Evolutionary conservation across 1,284 basidiomycete species (phyloP).

Genomic region (Pseudozyma flocculosa): DNA sequence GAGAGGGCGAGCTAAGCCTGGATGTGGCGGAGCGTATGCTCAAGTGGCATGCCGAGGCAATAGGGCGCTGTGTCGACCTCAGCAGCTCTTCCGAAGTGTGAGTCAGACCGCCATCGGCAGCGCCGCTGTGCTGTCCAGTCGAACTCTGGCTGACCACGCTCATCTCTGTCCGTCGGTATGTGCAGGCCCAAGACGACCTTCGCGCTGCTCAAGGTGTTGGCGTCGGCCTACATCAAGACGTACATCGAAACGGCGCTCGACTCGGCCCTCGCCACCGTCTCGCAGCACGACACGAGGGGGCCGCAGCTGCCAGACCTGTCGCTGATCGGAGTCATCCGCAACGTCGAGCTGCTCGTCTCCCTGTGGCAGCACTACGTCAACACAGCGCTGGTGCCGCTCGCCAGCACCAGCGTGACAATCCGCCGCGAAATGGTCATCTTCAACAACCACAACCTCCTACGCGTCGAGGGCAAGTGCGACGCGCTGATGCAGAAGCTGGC

Average conservation of each 20-base stretch:
- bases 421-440: conserved; percentile 91
- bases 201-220: conserved; percentile 78
- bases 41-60: conserved; percentile 56
- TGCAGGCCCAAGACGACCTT: conserved; percentile 85
- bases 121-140: too few species aligned
- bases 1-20: conserved; percentile 47
- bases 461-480: conserved; percentile 85
- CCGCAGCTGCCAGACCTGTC: conserved; percentile 71
- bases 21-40: conserved; percentile 52
- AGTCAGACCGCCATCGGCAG: conserved; percentile 1
- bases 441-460: conserved; percentile 83
- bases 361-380: conserved; percentile 96
- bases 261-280: conserved; percentile 73
- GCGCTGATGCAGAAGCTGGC: conserved; percentile 76
- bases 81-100: conserved; percentile 46
- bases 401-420: conserved; percentile 78
- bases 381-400: conserved; percentile 84
- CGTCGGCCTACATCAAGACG: conserved; percentile 79
- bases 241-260: conserved; percentile 91
- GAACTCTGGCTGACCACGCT: neutral
- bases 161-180: neutral
- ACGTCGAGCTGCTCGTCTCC: conserved; percentile 85
- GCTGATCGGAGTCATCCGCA: conserved; percentile 67
- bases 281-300: conserved; percentile 65
- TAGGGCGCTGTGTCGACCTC: conserved; percentile 55